These are phyloP conservation scores for Globisporangium paddicum DNA, from an alignment of 352 stramenopile genomes.

Conservation along the genomic window DNA sequence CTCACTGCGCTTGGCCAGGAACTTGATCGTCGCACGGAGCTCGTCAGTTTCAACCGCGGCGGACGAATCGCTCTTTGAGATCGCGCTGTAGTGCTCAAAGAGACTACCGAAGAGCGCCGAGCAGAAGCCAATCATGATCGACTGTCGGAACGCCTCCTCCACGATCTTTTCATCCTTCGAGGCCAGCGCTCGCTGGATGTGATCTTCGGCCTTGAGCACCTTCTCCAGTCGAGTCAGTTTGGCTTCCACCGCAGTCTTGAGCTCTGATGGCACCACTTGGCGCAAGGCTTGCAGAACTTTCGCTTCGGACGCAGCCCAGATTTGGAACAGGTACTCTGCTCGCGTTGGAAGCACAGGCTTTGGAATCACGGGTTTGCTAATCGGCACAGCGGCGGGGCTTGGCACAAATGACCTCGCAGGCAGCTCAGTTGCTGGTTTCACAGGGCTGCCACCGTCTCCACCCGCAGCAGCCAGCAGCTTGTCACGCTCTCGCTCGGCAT, in stretches of 20 bases:
- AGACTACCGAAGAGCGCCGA: constrained; percentile 36
- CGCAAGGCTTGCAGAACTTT: constrained; percentile 22
- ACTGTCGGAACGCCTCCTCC: constrained; percentile 45
- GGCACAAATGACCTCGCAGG: not conserved
- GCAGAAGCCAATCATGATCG: constrained; percentile 58
- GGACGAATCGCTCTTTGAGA: constrained; percentile 17
- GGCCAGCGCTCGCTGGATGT: constrained; percentile 28
- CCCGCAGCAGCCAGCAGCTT: constrained; percentile 31
- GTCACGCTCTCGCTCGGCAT: constrained; percentile 61
- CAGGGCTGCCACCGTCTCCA: not conserved
- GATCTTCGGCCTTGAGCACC: constrained; percentile 36
- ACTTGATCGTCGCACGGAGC: constrained; percentile 47
- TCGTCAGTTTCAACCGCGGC: constrained; percentile 25
- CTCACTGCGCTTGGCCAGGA: constrained; percentile 45
- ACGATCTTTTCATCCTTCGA: constrained; percentile 28
- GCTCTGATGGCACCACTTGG: constrained; percentile 14
- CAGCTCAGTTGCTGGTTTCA: not conserved
- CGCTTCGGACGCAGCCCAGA: constrained; percentile 31
- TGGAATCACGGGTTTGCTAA: constrained; percentile 8
- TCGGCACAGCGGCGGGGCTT: not conserved
- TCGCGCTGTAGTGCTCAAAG: constrained; percentile 39
- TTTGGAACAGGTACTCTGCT: constrained; percentile 31
- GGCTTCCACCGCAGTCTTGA: constrained; percentile 25
- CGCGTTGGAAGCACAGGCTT: not conserved
- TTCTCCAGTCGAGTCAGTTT: constrained; percentile 43